Percentiles rank a stretch among this genome's conserved stretches.
Conservation (phyloP, 2,329 filamentous ascomycete species). For the Penicillium psychrosexuale region DNA sequence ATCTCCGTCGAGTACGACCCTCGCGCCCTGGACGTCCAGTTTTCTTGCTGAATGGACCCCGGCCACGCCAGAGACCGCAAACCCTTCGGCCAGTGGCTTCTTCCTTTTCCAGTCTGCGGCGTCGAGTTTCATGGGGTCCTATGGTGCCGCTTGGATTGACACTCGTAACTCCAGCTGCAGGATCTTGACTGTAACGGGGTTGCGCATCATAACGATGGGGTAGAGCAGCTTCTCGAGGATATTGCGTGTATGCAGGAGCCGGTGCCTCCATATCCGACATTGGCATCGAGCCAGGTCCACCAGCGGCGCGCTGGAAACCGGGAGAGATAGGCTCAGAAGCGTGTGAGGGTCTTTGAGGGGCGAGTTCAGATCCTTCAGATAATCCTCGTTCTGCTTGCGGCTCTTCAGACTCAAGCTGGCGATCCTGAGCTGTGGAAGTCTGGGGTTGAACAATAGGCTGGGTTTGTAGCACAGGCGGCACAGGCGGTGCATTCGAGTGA, state of each 20-base stretch:
- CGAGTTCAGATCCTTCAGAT: background rate
- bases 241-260: slow-evolving; percentile 35
- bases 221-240: slow-evolving; percentile 25
- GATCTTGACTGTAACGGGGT: slow-evolving; percentile 13
- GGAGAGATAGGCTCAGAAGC: slow-evolving; percentile 64
- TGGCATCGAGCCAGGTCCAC: slow-evolving; percentile 58
- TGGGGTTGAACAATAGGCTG: background rate
- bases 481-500: background rate
- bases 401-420: background rate
- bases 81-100: slow-evolving; percentile 57
- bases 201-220: slow-evolving; percentile 27
- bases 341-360: slow-evolving; percentile 43
- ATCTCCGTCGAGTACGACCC: slow-evolving; percentile 60
- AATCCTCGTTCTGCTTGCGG: background rate
- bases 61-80: slow-evolving; percentile 64
- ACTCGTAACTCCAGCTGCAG: slow-evolving; percentile 24
- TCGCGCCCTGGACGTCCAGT: slow-evolving; percentile 63
- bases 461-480: background rate
- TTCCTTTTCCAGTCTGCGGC: slow-evolving; percentile 63
- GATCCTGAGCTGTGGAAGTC: background rate
- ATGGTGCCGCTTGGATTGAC: slow-evolving; percentile 22
- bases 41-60: slow-evolving; percentile 60
- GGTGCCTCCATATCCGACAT: slow-evolving; percentile 56
- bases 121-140: slow-evolving; percentile 49
- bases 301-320: slow-evolving; percentile 60